Evolutionary conservation across 2,329 filamentous ascomycete species (phyloP).

Genomic region (Fusarium redolens): DNA sequence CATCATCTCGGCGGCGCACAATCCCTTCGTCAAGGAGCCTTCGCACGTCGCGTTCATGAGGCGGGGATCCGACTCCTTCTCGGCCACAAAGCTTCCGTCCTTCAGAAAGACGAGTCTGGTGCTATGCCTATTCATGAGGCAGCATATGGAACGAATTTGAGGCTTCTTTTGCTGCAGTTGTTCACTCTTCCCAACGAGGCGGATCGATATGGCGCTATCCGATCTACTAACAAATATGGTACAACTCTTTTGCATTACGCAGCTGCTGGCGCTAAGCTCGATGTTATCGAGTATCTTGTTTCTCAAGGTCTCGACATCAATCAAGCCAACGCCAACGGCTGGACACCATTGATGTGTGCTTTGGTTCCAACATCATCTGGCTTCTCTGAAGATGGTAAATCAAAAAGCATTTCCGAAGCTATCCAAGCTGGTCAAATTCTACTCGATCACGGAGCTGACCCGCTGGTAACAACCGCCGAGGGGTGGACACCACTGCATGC

Average conservation of each 20-base stretch:
- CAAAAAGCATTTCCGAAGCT: not conserved
- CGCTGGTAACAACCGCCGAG: not conserved
- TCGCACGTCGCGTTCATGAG: not conserved
- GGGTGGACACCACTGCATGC: not conserved
- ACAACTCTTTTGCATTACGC: not conserved
- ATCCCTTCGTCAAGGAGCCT: not conserved
- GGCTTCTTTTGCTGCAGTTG: not conserved
- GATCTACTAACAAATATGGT: not conserved
- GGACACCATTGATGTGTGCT: not conserved
- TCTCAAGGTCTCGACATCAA: not conserved
- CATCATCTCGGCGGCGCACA: not conserved
- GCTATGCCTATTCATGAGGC: not conserved
- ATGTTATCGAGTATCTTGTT: not conserved
- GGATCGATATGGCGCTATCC: not conserved
- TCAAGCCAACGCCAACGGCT: not conserved
- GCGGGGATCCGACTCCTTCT: not conserved
- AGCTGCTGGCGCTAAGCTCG: not conserved
- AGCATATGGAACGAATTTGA: not conserved
- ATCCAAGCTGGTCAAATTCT: not conserved
- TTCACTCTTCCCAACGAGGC: not conserved
- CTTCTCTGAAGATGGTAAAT: rapidly evolving
- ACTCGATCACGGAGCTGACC: not conserved
- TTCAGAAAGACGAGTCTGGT: not conserved
- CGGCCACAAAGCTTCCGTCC: not conserved
- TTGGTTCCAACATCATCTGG: not conserved